Evolutionary conservation across 192 early-diverging fungal species (phyloP).

Genomic region (Coemansia sp.): DNA sequence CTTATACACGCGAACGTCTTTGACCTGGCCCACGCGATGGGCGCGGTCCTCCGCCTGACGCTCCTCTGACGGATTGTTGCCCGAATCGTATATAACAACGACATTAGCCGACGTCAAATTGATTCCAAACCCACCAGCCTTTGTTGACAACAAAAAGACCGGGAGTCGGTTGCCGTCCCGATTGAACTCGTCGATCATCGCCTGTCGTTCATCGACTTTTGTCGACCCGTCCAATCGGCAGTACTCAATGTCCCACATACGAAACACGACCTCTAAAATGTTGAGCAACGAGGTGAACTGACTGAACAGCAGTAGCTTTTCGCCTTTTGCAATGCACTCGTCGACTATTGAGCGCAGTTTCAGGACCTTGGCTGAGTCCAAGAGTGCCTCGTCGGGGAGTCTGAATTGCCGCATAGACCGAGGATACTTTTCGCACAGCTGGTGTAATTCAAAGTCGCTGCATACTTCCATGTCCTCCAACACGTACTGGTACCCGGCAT

Average conservation of each 20-base stretch:
- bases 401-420: constrained; percentile 42
- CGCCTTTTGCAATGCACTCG: constrained; percentile 24
- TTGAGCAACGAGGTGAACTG: constrained; percentile 85
- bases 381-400: constrained; percentile 59
- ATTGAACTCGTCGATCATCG: constrained; percentile 81
- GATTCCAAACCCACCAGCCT: constrained; percentile 81
- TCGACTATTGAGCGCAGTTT: constrained; percentile 62
- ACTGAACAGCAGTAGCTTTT: constrained; percentile 76
- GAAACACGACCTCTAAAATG: constrained; percentile 76
- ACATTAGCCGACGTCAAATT: constrained; percentile 78
- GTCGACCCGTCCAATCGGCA: constrained; percentile 68
- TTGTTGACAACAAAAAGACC: constrained; percentile 76
- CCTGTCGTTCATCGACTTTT: constrained; percentile 69
- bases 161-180: constrained; percentile 45
- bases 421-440: constrained; percentile 56
- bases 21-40: constrained; percentile 83
- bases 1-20: constrained; percentile 75
- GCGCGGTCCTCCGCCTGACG: constrained; percentile 86
- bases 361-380: constrained; percentile 80
- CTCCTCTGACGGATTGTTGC: constrained; percentile 89
- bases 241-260: constrained; percentile 38
- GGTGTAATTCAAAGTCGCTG: constrained; percentile 84
- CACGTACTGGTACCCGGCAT: constrained; percentile 72
- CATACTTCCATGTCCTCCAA: constrained; percentile 86
- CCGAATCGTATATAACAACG: constrained; percentile 76